Evolutionary conservation across 1,139 yeast genomes (phyloP).

Genomic region (Hyphopichia wangnamkhiaoensis): DNA sequence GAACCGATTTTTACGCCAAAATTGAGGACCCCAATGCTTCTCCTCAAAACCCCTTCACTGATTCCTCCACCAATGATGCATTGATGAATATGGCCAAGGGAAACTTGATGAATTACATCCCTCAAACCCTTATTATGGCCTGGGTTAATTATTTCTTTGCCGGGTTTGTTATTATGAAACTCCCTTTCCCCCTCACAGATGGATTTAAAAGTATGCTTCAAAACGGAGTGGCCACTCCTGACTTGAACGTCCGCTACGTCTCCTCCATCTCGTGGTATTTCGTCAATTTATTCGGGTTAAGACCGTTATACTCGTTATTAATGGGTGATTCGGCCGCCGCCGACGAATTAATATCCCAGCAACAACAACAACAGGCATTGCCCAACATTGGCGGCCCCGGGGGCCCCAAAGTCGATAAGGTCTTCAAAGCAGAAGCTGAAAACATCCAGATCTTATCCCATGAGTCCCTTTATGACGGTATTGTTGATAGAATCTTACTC

Average conservation of each 20-base stretch:
- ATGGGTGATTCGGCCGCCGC: conserved; percentile 55
- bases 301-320: conserved; percentile 74
- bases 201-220: conserved; percentile 93
- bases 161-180: conserved; percentile 75
- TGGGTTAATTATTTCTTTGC: conserved; percentile 95
- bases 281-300: conserved; percentile 81
- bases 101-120: conserved; percentile 79
- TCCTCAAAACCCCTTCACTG: conserved; percentile 64
- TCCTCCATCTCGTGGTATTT: conserved; percentile 97
- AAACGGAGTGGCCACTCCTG: conserved; percentile 80
- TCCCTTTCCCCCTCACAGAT: conserved; percentile 71
- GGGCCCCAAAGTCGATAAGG: conserved; percentile 57
- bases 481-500: conserved; percentile 63
- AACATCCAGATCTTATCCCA: conserved; percentile 68
- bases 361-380: conserved; percentile 41
- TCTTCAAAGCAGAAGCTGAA: conserved; percentile 74
- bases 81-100: conserved; percentile 78
- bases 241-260: conserved; percentile 91
- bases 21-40: conserved; percentile 45
- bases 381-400: conserved; percentile 55
- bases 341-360: conserved; percentile 53
- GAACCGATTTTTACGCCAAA: conserved; percentile 52
- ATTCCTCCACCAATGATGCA: conserved; percentile 73
- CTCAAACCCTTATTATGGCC: conserved; percentile 92
- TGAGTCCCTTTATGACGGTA: conserved; percentile 53